Evolutionary conservation across 768 basidiomycete genomes (phyloP).

Genomic region (Cystobasidium ongulense): DNA sequence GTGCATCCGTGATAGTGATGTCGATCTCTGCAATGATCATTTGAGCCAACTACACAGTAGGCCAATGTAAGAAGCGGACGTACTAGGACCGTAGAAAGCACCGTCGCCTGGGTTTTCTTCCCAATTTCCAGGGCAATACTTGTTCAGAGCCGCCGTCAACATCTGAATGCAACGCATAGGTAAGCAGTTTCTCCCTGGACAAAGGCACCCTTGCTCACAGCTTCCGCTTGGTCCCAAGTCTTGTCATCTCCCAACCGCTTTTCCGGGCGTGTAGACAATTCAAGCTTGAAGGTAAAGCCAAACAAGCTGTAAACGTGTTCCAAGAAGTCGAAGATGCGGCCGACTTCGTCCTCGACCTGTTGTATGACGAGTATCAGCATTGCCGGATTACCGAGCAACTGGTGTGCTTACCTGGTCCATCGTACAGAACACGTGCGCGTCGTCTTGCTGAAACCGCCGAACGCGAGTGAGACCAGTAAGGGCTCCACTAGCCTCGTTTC

Average conservation of each 20-base stretch:
- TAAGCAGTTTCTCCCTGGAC: neutral
- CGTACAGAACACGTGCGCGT: constrained; percentile 98
- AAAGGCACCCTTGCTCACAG: constrained; percentile 49
- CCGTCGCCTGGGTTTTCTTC: constrained; percentile 89
- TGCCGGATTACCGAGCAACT: neutral
- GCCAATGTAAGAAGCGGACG: neutral
- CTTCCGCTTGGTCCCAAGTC: constrained; percentile 84
- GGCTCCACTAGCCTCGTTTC: constrained; percentile 93
- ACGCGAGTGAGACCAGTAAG: constrained; percentile 87
- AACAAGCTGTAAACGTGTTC: constrained; percentile 85
- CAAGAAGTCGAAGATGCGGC: constrained; percentile 85
- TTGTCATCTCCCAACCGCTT: constrained; percentile 82
- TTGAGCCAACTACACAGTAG: constrained; percentile 18
- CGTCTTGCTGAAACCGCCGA: constrained; percentile 90
- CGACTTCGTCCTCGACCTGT: constrained; percentile 79
- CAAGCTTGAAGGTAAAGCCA: constrained; percentile 87
- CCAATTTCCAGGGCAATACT: constrained; percentile 81
- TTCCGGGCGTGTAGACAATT: constrained; percentile 90
- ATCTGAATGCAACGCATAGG: constrained; percentile 52
- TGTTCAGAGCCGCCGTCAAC: constrained; percentile 73
- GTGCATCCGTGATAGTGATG: constrained; percentile 87
- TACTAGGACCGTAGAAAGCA: constrained; percentile 97
- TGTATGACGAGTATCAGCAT: neutral
- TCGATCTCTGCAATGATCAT: constrained; percentile 54
- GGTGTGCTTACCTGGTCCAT: constrained; percentile 59